Evolutionary conservation across 1,284 basidiomycete genomes (phyloP).

Genomic region (Puccinia horiana): DNA sequence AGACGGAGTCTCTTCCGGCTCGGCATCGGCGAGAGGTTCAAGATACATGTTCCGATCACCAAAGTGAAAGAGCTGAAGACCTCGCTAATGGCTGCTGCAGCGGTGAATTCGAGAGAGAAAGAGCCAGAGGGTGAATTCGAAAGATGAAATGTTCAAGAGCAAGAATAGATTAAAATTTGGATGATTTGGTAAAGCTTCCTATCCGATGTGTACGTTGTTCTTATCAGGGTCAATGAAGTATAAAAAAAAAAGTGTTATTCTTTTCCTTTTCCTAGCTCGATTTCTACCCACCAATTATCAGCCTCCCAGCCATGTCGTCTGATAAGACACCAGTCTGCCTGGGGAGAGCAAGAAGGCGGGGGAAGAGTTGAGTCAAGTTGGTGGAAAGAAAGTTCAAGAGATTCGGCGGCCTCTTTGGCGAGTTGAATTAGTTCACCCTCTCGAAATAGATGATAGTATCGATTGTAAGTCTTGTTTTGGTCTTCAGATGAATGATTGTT

Average conservation of each 20-base stretch:
- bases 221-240: not conserved
- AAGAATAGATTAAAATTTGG: too few relatives aligned
- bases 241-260: not conserved
- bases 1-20: too few relatives aligned
- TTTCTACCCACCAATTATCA: slow-evolving; percentile 50
- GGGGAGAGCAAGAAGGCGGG: not conserved
- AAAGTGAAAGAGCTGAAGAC: too few relatives aligned
- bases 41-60: too few relatives aligned
- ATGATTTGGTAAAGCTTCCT: too few relatives aligned
- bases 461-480: slow-evolving; percentile 61
- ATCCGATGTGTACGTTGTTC: too few relatives aligned
- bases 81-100: too few relatives aligned
- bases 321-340: slow-evolving; percentile 15
- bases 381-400: slow-evolving; percentile 9
- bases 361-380: not conserved
- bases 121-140: too few relatives aligned
- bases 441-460: slow-evolving; percentile 92
- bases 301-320: slow-evolving; percentile 42
- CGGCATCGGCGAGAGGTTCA: too few relatives aligned
- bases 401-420: slow-evolving; percentile 66
- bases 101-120: too few relatives aligned
- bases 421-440: slow-evolving; percentile 72
- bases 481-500: not conserved
- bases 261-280: slow-evolving; percentile 9
- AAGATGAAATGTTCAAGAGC: too few relatives aligned